These are phyloP conservation scores for Colletotrichum sidae DNA, from an alignment of 2,329 filamentous ascomycete genomes.

Conservation along the genomic window DNA sequence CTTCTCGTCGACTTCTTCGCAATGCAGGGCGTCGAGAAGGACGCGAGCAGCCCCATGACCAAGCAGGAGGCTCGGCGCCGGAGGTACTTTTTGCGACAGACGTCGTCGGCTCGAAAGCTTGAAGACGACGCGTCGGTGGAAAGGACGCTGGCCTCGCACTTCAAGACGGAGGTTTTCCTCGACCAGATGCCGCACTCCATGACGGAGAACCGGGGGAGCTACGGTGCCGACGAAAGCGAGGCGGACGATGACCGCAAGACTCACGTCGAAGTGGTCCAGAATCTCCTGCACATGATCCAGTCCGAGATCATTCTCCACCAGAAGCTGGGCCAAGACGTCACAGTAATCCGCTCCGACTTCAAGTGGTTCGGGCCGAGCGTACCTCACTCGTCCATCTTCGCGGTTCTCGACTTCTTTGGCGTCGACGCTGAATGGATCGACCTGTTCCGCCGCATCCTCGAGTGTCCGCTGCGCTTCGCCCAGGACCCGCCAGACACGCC, in stretches of 20 bases:
- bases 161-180: conserved; percentile 61
- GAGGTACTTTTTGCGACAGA: conserved; percentile 54
- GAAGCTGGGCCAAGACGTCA: conserved; percentile 59
- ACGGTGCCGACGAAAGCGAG: conserved; percentile 49
- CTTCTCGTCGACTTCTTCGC: conserved; percentile 42
- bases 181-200: conserved; percentile 61
- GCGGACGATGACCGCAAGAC: conserved; percentile 51
- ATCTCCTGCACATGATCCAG: conserved; percentile 66
- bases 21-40: conserved; percentile 46
- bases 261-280: conserved; percentile 63
- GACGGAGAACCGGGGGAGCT: conserved; percentile 50
- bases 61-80: conserved; percentile 53
- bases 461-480: conserved; percentile 63
- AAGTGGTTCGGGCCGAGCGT: conserved; percentile 68
- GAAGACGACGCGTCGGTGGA: conserved; percentile 43
- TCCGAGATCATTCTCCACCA: conserved; percentile 65
- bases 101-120: neutral
- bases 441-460: conserved; percentile 67
- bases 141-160: conserved; percentile 50
- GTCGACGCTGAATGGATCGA: conserved; percentile 61
- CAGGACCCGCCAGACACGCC: conserved; percentile 58
- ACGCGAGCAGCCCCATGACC: conserved; percentile 40
- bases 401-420: conserved; percentile 66
- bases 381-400: conserved; percentile 65
- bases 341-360: conserved; percentile 68